Evolutionary conservation across 2,329 filamentous ascomycete genomes (phyloP).

Genomic region (Penicillium concentricum): DNA sequence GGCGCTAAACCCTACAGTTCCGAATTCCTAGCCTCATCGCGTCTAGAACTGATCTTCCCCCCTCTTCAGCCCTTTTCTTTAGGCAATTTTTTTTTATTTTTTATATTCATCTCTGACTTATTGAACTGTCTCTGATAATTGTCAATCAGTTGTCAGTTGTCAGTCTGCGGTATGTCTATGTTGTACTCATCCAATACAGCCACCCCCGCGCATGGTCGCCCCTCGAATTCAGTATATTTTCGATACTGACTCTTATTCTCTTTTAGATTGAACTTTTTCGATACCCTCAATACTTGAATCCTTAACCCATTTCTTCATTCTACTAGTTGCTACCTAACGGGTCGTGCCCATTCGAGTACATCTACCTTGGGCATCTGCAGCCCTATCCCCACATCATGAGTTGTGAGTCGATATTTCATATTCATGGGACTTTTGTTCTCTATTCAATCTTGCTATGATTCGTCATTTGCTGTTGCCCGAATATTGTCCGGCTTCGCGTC

Average conservation of each 20-base stretch:
- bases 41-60: conserved; percentile 15
- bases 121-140: background rate
- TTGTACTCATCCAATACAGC: conserved; percentile 3
- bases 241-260: background rate
- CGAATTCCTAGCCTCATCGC: conserved; percentile 16
- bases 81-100: background rate
- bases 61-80: background rate
- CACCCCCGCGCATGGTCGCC: conserved; percentile 9
- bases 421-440: conserved; percentile 2
- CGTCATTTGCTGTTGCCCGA: background rate
- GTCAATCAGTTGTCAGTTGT: background rate
- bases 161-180: background rate
- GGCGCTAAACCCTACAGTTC: conserved; percentile 21
- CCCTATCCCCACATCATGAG: conserved; percentile 26
- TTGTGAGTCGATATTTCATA: conserved; percentile 23
- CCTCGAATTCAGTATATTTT: conserved; percentile 6
- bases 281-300: background rate
- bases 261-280: background rate
- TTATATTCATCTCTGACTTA: background rate
- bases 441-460: conserved; percentile 1
- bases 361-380: conserved; percentile 12
- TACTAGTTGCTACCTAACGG: conserved; percentile 17
- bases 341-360: conserved; percentile 12
- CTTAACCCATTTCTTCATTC: background rate
- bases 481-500: conserved; percentile 1